Evolutionary conservation across 257 asterid species (phyloP).

Genomic region (Plantago ovata): DNA sequence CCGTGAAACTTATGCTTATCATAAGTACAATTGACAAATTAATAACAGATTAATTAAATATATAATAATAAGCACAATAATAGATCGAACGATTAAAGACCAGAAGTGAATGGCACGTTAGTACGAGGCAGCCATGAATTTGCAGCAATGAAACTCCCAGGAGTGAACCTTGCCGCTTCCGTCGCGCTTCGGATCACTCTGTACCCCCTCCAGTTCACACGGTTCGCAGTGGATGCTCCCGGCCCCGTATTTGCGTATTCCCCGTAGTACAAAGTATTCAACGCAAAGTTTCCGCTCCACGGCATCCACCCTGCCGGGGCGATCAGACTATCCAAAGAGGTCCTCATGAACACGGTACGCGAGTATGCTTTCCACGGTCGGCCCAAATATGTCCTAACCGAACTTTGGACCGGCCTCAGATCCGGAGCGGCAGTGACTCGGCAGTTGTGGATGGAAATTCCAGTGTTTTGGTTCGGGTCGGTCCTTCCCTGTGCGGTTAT

Average conservation of each 20-base stretch:
- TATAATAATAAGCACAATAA: neutral
- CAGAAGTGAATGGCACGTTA: conserved; percentile 19
- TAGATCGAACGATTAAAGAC: neutral
- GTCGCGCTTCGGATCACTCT: neutral
- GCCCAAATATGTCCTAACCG: conserved; percentile 12
- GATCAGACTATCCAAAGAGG: conserved; percentile 15
- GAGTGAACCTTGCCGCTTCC: conserved; percentile 13
- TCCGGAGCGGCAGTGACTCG: conserved; percentile 4
- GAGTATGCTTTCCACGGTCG: conserved; percentile 26
- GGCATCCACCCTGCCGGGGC: conserved; percentile 23
- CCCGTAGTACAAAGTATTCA: conserved; percentile 12
- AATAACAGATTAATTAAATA: too few species aligned
- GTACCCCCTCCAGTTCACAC: conserved; percentile 15
- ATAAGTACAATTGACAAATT: too few species aligned
- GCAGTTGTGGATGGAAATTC: conserved; percentile 21
- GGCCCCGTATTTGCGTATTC: conserved; percentile 23
- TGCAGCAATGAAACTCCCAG: conserved; percentile 10
- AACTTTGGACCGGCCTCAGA: neutral
- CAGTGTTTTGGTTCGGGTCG: conserved; percentile 12
- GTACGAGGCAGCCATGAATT: conserved; percentile 18
- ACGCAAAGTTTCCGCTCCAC: conserved; percentile 5
- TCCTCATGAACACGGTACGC: conserved; percentile 9
- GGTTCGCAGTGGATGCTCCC: conserved; percentile 1
- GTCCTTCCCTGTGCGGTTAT: conserved; percentile 24
- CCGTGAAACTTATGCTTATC: too few species aligned